Evolutionary conservation across 192 early-diverging fungal species (phyloP), one percentile per base, ranked within the genome.

Genomic region (Entomortierella beljakovae): DNA sequence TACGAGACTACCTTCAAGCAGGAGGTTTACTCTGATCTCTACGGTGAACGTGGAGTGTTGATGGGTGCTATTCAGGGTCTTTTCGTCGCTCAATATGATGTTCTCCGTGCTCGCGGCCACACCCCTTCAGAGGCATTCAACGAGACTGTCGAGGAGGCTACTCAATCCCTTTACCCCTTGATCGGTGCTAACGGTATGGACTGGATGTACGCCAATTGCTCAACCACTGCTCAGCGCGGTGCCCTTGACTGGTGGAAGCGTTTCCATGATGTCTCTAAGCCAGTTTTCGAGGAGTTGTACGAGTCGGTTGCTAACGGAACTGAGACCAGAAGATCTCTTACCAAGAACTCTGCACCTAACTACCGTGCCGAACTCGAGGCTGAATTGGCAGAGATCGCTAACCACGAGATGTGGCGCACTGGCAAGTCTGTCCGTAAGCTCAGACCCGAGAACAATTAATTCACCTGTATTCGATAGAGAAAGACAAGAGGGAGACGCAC

Each of bases 71-170:
- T 99, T 81, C 94, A 99, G 83, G 97, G 97, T 34, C 80, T 95
- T 40, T 99, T 99, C 89, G 87, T 89, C 46, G 97, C 97, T 31
- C 97, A 99, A 84, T 99, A 97, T 86, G 97, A 99, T 50, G 95
- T 97, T 33, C 88, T 99, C 64, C 90, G 96, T 68, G 90, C 93
- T 35, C 90, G 92, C 69, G 97, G 96, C 65, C 96, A 99, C 91
- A 89, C 92, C 33, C 97, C 97, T 55, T 99, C 97, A 23, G 97
- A 99, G 83, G 97, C 97, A 7, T 99, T 96, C 90, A 99, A 99
- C 89, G 97, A 99, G 87, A 99, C 97, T 62, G 97, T 99, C 64
- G 97, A 99, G 87, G 97, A 99, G 83, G 97, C 95, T 48, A 99
- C 97, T 11, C 96, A 99, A 85, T 99, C 97, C 48, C 88, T 99